Evolutionary conservation across 2,329 filamentous ascomycete species (phyloP), one percentile per base, ranked within the genome.

Genomic region (Sclerotinia subarctica): DNA sequence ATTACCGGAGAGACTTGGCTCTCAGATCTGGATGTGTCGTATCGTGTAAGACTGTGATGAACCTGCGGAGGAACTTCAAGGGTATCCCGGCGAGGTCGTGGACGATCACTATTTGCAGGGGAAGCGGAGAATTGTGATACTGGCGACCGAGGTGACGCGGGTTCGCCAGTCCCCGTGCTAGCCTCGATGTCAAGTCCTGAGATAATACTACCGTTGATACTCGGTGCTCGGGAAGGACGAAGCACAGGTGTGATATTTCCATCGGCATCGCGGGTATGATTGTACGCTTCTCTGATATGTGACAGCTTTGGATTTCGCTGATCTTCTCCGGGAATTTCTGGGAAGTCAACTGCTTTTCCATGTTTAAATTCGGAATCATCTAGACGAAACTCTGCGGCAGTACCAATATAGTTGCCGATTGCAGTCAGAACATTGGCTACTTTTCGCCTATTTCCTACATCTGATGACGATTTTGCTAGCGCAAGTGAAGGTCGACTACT

Each of bases 311-410:
- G 73, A 58, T 86, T 86, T 42, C 83, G 80, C 2, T 76, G 69
- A 1, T 70, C 72, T 70, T 88, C 86, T 2, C 85, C 86, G 0
- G 86, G 86, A 0, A 86, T 78, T 66, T 83, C 81, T 0, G 86
- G 86, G 59, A 82, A 89, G n/a, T 80, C 78, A n/a, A 77, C 74
- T 4, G 83, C 82, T 54, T 77, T 78, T 24, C 82, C 81, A 5
- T 76, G 77, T 59, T 80, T 80, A 72, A 86, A 86, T 1, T 80
- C 80, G 0, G 80, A 80, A 42, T 83, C 80, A 65, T 86, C 82
- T 67, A 82, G 82, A 10, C 78, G 79, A n/a, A 83, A 78, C 1
- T 80, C 78, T 0, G 81, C 79, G 42, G 84, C 81, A 0, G 81
- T 82, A 3, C 82, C 82, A 0, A 88, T 71, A 19, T 81, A 80